These are phyloP conservation scores for Camellia oleifera DNA, from an alignment of 179 eudicot species.

Conservation along the genomic window DNA sequence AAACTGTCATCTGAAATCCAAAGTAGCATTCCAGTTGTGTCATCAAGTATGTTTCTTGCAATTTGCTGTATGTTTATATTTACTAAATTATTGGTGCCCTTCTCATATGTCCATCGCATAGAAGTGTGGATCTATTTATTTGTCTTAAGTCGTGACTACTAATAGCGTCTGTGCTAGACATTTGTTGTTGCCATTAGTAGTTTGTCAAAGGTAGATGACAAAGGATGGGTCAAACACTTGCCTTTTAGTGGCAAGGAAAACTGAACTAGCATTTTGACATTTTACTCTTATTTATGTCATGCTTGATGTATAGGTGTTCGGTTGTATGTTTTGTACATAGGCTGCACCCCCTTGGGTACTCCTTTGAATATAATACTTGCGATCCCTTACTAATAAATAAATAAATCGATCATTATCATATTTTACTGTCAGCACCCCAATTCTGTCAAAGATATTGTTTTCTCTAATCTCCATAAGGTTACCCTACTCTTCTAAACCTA, in stretches of 20 bases:
- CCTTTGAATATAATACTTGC: no score
- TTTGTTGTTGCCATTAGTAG: neutral
- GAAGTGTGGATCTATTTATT: neutral
- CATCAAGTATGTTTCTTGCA: conserved; percentile 48
- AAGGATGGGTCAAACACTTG: neutral
- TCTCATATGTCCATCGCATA: neutral
- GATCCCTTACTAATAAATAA: no score
- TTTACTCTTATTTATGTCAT: conserved; percentile 1
- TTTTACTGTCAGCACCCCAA: neutral
- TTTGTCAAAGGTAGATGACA: neutral
- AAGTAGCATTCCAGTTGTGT: conserved; percentile 53
- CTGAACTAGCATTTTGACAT: neutral
- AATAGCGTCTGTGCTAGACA: neutral
- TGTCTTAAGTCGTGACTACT: neutral
- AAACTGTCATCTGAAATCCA: conserved; percentile 60
- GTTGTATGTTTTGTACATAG: no score
- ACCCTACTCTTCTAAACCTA: neutral
- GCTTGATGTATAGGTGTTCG: neutral
- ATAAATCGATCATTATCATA: no score
- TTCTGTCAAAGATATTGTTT: neutral
- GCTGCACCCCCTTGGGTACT: no score
- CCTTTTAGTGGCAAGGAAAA: conserved; percentile 1
- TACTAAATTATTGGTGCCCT: neutral
- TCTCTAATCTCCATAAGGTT: neutral
- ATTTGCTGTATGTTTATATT: neutral